Evolutionary conservation across 2,329 filamentous ascomycete species (phyloP), one percentile per base, ranked within the genome.

Genomic region (Pyrenophora seminiperda): DNA sequence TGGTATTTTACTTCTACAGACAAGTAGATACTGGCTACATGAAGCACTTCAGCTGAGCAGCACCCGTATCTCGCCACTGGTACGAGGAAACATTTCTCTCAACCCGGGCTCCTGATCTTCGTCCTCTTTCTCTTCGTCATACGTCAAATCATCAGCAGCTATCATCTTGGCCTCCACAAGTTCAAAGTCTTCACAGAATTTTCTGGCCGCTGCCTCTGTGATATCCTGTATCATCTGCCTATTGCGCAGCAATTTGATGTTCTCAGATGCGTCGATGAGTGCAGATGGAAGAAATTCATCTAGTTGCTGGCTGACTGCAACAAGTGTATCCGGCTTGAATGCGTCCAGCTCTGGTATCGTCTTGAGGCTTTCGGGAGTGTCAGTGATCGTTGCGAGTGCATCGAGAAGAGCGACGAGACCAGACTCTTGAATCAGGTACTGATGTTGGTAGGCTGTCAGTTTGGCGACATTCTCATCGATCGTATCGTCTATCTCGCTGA

Each of bases 221-320:
- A 96, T 83, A 38, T 86, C 80, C 39, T 90, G 83, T 11, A 88
- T 87, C 49, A 96, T 76, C 9, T 79, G 80, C 1, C 88, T 83
- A 63, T 90, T 89, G 54, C 88, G 85, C 1, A 99, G 75, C 33
- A 83, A 79, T 57, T 87, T 87, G 19, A 97, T 73, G 53, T 91
- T 90, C 41, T 94, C 89, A 62, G 90, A 85, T 2, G 92, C 92
- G 69, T 99, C 94, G 79, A 97, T 93, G 22, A 96, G 80, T 2
- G 93, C 94, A 1, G 91, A 95, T 0, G 94, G 92, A 18, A 99
- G 78, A 75, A 97, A 99, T 53, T 91, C 86, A 66, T 99, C 94
- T 5, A 99, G 79, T 32, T 81, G 82, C 63, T 92, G 89, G 62
- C 90, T 90, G 2, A 87, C 85, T 41, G 79, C 75, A 1, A 81